Evolutionary conservation across 2,329 filamentous ascomycete species (phyloP), one percentile per base, ranked within the genome.

Genomic region (Arachnomyces sp.): DNA sequence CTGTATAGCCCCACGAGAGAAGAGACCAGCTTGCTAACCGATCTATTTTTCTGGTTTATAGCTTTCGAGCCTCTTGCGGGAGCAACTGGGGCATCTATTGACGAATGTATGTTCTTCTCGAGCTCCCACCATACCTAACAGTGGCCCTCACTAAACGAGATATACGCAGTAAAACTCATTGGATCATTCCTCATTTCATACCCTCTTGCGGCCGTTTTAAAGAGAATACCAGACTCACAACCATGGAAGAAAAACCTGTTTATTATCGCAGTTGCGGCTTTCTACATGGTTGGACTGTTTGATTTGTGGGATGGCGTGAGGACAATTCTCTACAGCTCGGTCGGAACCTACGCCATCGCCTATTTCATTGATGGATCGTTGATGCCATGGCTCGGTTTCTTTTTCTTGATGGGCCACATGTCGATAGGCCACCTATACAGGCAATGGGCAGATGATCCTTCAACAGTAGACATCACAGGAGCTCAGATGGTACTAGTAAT

Each of bases 401-500:
- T 86, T 36, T 95, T 94, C 57, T 70, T 95, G 42, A 96, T 98
- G 90, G 82, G 82, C 40, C 90, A 98, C 66, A 86, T 96, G 83
- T 90, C 89, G 34, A 62, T 90, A 54, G 94, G 80, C 60, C 92
- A 98, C 62, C 82, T 98, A 46, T 70, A 78, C 43, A 84, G 93
- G 30, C 87, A 94, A 62, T 76, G 80, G 30, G 68, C 75, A 30
- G 73, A 84, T 51, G 73, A 78, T 45, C 77, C 85, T 0, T 72
- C 76, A 30, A 65, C 68, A 2, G 73, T 95, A 44, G 92, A 98
- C 60, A 89, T 98, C 51, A 95, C 90, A 0, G 89, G 75, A 45
- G 88, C 90, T 1, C 92, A 98, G 63, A 98, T 98, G 92, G 92
- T 98, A 28, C 68, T 96, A 52, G 82, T 96, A 47, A 98, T 98